Conservation (phyloP, 768 basidiomycete species). For the Rhodotorula kratochvilovae region DNA sequence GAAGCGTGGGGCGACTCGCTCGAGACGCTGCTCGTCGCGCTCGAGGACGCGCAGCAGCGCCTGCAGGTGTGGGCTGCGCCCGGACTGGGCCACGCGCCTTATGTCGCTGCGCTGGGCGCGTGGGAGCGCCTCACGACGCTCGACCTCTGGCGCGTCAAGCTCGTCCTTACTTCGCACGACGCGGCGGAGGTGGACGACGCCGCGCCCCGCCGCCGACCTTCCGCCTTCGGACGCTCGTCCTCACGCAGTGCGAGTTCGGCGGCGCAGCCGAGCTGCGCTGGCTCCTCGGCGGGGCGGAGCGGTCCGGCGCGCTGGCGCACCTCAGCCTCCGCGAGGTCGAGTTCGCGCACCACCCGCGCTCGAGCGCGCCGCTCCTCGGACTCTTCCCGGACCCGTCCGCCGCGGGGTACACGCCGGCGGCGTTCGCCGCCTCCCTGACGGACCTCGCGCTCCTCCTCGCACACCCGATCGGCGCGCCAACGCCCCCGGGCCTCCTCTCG, state of each 20-base stretch:
- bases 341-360: background rate
- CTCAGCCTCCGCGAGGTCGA: conserved; percentile 4
- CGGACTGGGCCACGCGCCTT: background rate
- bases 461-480: background rate
- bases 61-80: conserved; percentile 7
- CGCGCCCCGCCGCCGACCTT: background rate
- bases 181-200: too few species aligned
- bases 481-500: background rate
- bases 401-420: background rate
- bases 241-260: background rate
- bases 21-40: background rate
- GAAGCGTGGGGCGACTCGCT: background rate
- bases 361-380: background rate
- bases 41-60: conserved; percentile 12
- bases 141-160: conserved; percentile 20
- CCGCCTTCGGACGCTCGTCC: background rate
- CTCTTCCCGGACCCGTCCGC: background rate
- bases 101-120: background rate
- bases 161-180: background rate
- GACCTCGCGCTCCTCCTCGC: background rate
- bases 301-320: background rate
- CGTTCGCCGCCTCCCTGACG: background rate
- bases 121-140: conserved; percentile 14
- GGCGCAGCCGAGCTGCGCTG: conserved; percentile 1
- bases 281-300: background rate